Base-by-base conservation (phyloP, 805 yeast genomes). In the Monosporozyma yasuniensis region DNA sequence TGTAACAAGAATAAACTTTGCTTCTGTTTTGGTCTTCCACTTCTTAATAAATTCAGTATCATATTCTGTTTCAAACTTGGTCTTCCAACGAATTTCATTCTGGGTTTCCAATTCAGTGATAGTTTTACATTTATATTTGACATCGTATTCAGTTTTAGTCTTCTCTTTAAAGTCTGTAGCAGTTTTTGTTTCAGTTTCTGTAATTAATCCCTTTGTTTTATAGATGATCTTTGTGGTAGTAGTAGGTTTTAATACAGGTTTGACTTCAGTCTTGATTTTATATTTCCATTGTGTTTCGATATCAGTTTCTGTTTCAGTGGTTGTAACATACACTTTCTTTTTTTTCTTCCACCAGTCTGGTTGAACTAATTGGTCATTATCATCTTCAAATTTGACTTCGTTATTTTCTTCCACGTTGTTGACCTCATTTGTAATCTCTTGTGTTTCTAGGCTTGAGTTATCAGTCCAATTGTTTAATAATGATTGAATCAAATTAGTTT, bases 1-100 rank as follows among this genome's bases (percentile, higher is more conserved):
- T 4, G 69, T 67, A 21, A 54, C 47, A 41, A 58, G 58, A 10
- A 63, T 61, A 32, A 63, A 61, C 32, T 63, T 64, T 25, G 50
- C 47, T 46, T 61, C 66, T 3, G 67, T 60, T n/a, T 53, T 50
- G 1, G 64, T 63, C 22, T 51, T 54, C 35, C 37, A 61, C 19
- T 52, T 54, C 25, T 32, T 50, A 12, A 41, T 44, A 12, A 44
- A 44, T 23, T 53, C 57, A 4, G 61, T 60, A 23, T 18, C 32
- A 34, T 35, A 23, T 35, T 44, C 47, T 9, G 47, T 44, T 42
- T 55, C 48, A 28, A 37, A 34, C n/a, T 35, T 37, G 2, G 47
- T 48, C 23, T 43, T 37, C 42, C 47, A 44, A 37, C 25, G 32
- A 1, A 56, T 47, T 4, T 48, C 49, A 10, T 54, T 54, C 2